phyloP scores from a whole-genome alignment of 1,139 yeast species.

The Debaryomyces coudertii region DNA sequence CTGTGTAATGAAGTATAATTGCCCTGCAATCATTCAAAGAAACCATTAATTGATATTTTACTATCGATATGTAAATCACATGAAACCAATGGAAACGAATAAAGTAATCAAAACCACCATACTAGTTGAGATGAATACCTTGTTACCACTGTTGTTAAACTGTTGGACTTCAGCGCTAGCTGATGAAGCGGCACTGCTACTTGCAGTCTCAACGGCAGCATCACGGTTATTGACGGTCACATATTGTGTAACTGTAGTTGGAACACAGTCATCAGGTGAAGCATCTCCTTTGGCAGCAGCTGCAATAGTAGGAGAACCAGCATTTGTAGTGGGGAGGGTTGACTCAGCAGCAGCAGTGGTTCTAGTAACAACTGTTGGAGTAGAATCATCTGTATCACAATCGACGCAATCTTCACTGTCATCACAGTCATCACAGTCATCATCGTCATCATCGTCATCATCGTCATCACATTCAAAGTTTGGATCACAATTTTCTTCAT shows the following conservation, averaged over 20 bases:
- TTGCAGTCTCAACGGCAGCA: conserved; percentile 2
- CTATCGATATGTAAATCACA: conserved; percentile 1
- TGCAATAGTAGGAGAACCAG: neutral
- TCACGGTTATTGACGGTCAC: conserved; percentile 10
- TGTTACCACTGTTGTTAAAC: conserved; percentile 7
- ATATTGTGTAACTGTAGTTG: conserved; percentile 13
- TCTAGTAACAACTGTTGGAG: neutral
- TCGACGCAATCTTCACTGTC: conserved; percentile 10
- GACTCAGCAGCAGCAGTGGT: conserved; percentile 7
- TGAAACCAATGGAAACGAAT: conserved; percentile 7
- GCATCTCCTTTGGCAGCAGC: conserved; percentile 4
- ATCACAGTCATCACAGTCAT: conserved; percentile 12
- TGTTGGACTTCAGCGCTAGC: conserved; percentile 7
- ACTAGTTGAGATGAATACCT: conserved; percentile 6
- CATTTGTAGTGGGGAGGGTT: conserved; percentile 1
- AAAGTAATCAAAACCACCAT: conserved; percentile 5
- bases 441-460: conserved; percentile 15
- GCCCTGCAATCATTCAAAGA: conserved; percentile 8
- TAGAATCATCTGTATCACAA: conserved; percentile 7
- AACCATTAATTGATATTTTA: conserved; percentile 5
- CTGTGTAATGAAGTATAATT: neutral
- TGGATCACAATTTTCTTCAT: conserved; percentile 11
- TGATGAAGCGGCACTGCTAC: conserved; percentile 8
- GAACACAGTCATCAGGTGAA: conserved; percentile 11
- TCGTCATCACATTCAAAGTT: conserved; percentile 14